These are phyloP conservation scores for Fusarium marasasianum DNA, from an alignment of 2,329 filamentous ascomycete species.

Conservation along the genomic window DNA sequence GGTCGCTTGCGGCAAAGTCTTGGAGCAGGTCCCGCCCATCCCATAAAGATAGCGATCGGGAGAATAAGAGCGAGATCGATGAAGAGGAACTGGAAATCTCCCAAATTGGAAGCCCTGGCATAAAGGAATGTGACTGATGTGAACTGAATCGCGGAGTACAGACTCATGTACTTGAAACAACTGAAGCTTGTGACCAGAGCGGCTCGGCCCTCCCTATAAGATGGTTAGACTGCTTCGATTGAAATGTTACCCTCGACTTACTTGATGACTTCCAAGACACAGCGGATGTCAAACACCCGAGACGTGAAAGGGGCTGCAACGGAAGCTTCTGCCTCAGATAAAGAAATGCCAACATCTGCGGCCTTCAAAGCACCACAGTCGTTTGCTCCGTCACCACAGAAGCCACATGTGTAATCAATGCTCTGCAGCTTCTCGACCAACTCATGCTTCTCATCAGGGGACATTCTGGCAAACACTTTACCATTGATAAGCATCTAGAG, in stretches of 20 bases:
- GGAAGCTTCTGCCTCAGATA: slow-evolving; percentile 96
- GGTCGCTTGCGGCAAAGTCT: slow-evolving; percentile 84
- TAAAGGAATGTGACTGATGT: slow-evolving; percentile 97
- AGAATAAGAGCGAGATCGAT: slow-evolving; percentile 94
- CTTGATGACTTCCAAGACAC: slow-evolving; percentile 91
- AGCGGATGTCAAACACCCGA: slow-evolving; percentile 93
- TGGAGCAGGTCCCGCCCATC: slow-evolving; percentile 89
- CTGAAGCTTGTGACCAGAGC: slow-evolving; percentile 98
- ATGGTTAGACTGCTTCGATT: slow-evolving; percentile 31
- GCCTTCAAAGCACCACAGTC: slow-evolving; percentile 97
- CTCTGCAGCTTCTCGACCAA: slow-evolving; percentile 96
- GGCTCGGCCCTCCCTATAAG: slow-evolving; percentile 81
- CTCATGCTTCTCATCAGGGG: slow-evolving; percentile 97
- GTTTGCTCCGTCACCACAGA: slow-evolving; percentile 97
- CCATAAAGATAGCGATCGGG: slow-evolving; percentile 98
- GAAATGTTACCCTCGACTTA: slow-evolving; percentile 47
- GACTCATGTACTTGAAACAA: slow-evolving; percentile 99
- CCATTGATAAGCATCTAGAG: slow-evolving; percentile 85
- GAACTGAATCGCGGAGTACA: slow-evolving; percentile 99
- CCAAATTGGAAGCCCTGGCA: slow-evolving; percentile 90
- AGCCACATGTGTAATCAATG: slow-evolving; percentile 93
- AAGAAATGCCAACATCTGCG: slow-evolving; percentile 94
- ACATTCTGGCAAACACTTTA: slow-evolving; percentile 98
- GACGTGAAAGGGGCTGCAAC: slow-evolving; percentile 99
- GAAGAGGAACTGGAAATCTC: slow-evolving; percentile 97